phyloP scores from a whole-genome alignment of 2,329 filamentous ascomycete genomes.

The Blumeriella jaapii region DNA sequence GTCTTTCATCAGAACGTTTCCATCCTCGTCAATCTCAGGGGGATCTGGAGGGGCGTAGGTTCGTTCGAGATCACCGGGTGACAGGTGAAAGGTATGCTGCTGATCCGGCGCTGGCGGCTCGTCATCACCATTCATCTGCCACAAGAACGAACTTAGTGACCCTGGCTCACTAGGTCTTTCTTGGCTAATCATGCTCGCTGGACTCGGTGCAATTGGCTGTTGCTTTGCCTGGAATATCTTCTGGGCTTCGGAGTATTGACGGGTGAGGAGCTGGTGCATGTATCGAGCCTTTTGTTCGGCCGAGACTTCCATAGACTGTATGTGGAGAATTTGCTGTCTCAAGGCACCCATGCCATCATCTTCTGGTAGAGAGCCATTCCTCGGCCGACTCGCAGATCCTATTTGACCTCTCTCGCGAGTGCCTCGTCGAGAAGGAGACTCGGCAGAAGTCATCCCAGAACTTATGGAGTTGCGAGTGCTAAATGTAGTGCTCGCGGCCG shows the following conservation, averaged over 20 bases:
- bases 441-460: conserved; percentile 17
- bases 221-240: conserved; percentile 23
- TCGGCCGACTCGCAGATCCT: conserved; percentile 11
- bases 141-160: conserved; percentile 45
- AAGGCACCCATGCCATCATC: conserved; percentile 68
- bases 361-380: conserved; percentile 39
- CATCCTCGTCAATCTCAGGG: conserved; percentile 36
- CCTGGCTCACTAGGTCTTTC: conserved; percentile 34
- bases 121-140: conserved; percentile 34
- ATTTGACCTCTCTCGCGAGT: conserved; percentile 14
- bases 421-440: conserved; percentile 17
- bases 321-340: conserved; percentile 54
- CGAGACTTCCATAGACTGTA: conserved; percentile 49
- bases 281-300: conserved; percentile 56
- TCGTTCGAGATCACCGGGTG: conserved; percentile 51
- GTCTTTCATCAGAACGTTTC: conserved; percentile 24
- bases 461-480: conserved; percentile 7
- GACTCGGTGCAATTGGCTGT: conserved; percentile 15
- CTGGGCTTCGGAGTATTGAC: conserved; percentile 47
- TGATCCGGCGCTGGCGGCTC: conserved; percentile 15
- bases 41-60: conserved; percentile 50
- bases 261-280: conserved; percentile 60
- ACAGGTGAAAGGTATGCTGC: conserved; percentile 36
- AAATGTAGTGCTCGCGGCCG: conserved; percentile 10
- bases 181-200: conserved; percentile 25